Evolutionary conservation across 2,329 filamentous ascomycete genomes (phyloP).

Genomic region (Beauveria scarabaeidicola): DNA sequence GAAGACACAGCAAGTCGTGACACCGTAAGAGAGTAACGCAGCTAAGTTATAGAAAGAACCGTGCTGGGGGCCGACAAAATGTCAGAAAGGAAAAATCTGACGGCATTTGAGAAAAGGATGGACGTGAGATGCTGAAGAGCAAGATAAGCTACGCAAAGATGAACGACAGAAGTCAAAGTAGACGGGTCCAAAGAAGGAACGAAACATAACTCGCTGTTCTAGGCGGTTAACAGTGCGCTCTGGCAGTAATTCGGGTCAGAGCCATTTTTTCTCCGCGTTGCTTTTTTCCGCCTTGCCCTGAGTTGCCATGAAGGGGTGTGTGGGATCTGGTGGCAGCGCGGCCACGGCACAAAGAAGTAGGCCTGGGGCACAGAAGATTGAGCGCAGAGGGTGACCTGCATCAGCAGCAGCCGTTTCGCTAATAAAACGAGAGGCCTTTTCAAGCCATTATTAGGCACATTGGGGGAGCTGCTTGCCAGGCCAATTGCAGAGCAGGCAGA

Average conservation of each 20-base stretch:
- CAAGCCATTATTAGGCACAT: not conserved
- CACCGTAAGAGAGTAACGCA: not conserved
- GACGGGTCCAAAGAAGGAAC: conserved; percentile 8
- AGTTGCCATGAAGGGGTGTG: conserved; percentile 7
- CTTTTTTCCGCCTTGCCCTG: conserved; percentile 11
- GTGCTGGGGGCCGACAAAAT: not conserved
- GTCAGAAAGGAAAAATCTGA: not conserved
- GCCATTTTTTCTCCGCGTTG: conserved; percentile 8
- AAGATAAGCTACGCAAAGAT: not conserved
- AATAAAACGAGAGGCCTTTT: not conserved
- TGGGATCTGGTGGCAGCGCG: conserved; percentile 10
- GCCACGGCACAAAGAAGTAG: not conserved
- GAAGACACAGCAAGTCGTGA: conserved; percentile 1
- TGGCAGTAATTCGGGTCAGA: not conserved
- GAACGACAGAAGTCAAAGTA: not conserved
- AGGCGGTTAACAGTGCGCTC: not conserved
- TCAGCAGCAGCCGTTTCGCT: not conserved
- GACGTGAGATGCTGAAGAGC: not conserved
- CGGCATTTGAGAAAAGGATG: conserved; percentile 1
- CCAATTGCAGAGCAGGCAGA: not conserved
- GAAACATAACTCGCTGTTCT: not conserved
- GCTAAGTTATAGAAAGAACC: not conserved
- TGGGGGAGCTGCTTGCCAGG: not conserved
- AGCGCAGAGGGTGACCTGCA: not conserved
- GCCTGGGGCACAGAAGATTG: not conserved